Evolutionary conservation across 2,329 filamentous ascomycete genomes (phyloP), one percentile per base, ranked within the genome.

Genomic region (Raffaelea arxii): DNA sequence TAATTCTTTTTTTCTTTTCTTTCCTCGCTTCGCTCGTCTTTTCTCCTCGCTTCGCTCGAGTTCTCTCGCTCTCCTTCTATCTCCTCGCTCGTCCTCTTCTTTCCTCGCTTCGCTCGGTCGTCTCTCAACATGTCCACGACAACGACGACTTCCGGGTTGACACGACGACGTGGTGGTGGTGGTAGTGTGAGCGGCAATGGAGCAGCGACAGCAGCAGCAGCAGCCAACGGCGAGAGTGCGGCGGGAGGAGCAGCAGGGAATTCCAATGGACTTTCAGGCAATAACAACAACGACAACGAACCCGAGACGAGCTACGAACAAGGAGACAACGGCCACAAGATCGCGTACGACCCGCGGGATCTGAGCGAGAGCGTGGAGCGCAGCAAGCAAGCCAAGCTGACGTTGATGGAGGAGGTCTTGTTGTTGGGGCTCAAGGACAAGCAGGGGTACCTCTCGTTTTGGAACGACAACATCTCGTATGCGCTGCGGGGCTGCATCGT

Each of bases 381-480:
- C 64, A 92, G 80, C 76, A 97, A 96, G 72, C 91, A 97, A 72
- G 92, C 92, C 41, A 98, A 97, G 74, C 73, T 98, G 63, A 98
- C 92, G 35, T 73, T 98, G 63, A 98, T 98, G 92, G 92, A 98
- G 71, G 92, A 98, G 70, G 84, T 98, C 46, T 74, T 98, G 61
- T 74, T 98, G 59, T 78, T 98, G 67, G 92, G 92, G 11, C 71
- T 98, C 59, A 98, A 98, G 70, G 92, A 98, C 69, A 98, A 97
- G 73, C 92, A 98, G 81, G 92, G 92, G 55, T 97, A 98, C 63
- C 81, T 98, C 53, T 97, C 91, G 25, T 98, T 98, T 69, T 98
- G 92, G 92, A 98, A 98, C 69, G 92, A 98, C 69, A 98, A 98
- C 70, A 98, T 98, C 61, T 96, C 90, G 50, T 98, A 98, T 65